Conservation (phyloP, 306 rosid species). For the Vigna trinervia region DNA sequence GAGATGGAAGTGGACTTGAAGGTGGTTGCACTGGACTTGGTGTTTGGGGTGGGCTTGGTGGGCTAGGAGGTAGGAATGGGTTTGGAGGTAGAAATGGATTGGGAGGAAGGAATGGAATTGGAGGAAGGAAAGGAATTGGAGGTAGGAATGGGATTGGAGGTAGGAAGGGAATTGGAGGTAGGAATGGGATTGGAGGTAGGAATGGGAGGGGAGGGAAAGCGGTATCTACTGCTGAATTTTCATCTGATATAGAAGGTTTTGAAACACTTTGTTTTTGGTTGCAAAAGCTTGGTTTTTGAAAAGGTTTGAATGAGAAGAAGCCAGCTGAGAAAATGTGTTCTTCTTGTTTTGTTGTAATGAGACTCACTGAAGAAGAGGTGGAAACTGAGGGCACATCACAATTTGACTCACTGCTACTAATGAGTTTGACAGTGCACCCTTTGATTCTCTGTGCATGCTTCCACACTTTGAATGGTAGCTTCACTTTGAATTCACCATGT, state of each 20-base stretch:
- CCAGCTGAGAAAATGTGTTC: slow-evolving; percentile 82
- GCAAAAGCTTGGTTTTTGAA: slow-evolving; percentile 62
- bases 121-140: background rate
- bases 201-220: too few relatives aligned
- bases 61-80: background rate
- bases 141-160: background rate
- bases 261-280: slow-evolving; percentile 26
- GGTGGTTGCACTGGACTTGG: background rate
- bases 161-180: background rate
- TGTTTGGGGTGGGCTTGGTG: background rate
- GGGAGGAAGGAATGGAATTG: background rate
- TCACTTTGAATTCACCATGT: slow-evolving; percentile 71
- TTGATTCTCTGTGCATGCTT: slow-evolving; percentile 66
- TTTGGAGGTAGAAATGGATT: background rate
- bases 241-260: too few relatives aligned
- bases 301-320: slow-evolving; percentile 80
- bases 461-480: slow-evolving; percentile 66
- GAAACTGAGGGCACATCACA: slow-evolving; percentile 76
- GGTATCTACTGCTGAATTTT: too few relatives aligned
- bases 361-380: slow-evolving; percentile 57
- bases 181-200: background rate
- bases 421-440: slow-evolving; percentile 64
- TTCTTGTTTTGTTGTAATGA: slow-evolving; percentile 57
- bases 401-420: slow-evolving; percentile 70
- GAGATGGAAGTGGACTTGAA: background rate